phyloP scores from a whole-genome alignment of 208 protist species.

The Wallacemonas sp. region DNA sequence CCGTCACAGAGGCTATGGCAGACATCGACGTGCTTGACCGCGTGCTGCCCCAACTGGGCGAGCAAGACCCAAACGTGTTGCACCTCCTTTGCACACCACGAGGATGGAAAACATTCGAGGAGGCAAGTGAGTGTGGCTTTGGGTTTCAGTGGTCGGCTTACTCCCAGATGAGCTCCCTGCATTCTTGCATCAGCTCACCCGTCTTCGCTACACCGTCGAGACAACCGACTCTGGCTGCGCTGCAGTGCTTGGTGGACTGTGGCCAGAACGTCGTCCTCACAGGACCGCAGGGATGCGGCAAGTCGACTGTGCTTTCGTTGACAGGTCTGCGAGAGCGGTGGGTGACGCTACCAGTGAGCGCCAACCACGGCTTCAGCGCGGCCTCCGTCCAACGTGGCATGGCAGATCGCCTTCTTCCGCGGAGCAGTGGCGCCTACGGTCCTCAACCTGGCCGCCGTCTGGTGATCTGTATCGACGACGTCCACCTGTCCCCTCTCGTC shows the following conservation, averaged over 20 bases:
- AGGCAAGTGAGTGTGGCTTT: constrained; percentile 35
- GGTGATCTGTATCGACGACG: constrained; percentile 85
- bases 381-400: constrained; percentile 61
- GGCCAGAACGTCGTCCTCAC: constrained; percentile 71
- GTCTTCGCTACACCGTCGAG: constrained; percentile 64
- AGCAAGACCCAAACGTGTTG: constrained; percentile 40
- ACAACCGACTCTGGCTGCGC: constrained; percentile 33
- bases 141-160: constrained; percentile 41
- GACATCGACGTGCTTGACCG: constrained; percentile 19
- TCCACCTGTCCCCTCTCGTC: constrained; percentile 46
- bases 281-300: constrained; percentile 49
- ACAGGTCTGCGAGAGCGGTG: constrained; percentile 55
- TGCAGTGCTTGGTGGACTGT: constrained; percentile 75
- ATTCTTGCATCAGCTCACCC: constrained; percentile 48
- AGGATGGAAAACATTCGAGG: constrained; percentile 73
- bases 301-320: constrained; percentile 66
- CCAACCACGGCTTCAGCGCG: constrained; percentile 41
- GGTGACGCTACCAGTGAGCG: constrained; percentile 47
- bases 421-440: constrained; percentile 49
- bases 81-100: constrained; percentile 35
- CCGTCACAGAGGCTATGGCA: constrained; percentile 13
- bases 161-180: constrained; percentile 22
- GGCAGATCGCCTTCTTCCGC: constrained; percentile 31
- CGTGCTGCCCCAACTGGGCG: constrained; percentile 30
- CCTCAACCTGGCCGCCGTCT: constrained; percentile 62